Evolutionary conservation across 2,329 filamentous ascomycete species (phyloP), one percentile per base, ranked within the genome.

Genomic region (Ilyonectria destructans): DNA sequence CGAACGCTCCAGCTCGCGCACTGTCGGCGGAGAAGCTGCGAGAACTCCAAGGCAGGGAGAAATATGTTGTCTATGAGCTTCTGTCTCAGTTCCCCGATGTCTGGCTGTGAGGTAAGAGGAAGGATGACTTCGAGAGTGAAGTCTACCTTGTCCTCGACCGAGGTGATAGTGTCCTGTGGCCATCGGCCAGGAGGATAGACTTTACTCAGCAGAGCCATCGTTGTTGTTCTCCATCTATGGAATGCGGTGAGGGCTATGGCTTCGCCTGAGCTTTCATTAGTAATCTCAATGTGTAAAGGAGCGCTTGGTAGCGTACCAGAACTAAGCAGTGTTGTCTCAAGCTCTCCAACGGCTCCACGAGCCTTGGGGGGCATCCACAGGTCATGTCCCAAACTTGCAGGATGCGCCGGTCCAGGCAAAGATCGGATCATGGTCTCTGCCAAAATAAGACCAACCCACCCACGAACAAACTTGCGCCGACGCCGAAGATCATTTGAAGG

Each of bases 201-300:
- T 19, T 56, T 56, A 1, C 12, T 19, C 3, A 51, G 48, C 15
- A 51, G 13, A 8, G 48, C 26, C 48, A 51, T 51, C 1, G 48
- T 33, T 17, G 29, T 51, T 15, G 48, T 51, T 29, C 48, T 51
- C 48, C 48, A 51, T 31, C 29, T 8, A 10, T 51, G 48, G 48
- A 51, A 51, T 17, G 48, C 26, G 2, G 48, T 19, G 15, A 31
- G 48, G 2, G 48, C 9, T 2, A 51, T 12, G 0, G 23, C 26
- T n/a, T 10, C 48, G 6, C 48, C 48, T 51, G 8, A 4, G 8
- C 9, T 13, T 4, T 9, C 15, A 5, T 51, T n/a, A 51, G 26
- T 26, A 51, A 10, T 51, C 29, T 15, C 6, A 17, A 23, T 26
- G 5, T 26, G 26, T 4, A 6, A 26, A 26, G 6, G 26, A 4